Evolutionary conservation across 1,139 yeast species (phyloP).

Genomic region (Candida neerlandica): DNA sequence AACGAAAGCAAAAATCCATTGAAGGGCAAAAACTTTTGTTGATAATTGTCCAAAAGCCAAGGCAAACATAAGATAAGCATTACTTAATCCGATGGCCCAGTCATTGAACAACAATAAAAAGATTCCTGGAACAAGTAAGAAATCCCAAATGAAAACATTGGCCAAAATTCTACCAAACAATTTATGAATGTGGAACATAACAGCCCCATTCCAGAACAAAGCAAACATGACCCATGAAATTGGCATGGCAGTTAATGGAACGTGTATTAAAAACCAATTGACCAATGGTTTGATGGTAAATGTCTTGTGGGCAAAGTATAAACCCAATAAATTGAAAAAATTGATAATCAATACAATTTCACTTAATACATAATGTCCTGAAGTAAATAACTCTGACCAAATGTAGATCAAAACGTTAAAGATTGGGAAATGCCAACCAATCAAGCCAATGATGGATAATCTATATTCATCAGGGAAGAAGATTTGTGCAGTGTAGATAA

Average conservation of each 20-base stretch:
- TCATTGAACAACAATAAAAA: constrained; percentile 64
- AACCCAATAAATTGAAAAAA: constrained; percentile 56
- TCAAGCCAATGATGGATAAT: constrained; percentile 30
- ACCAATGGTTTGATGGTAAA: constrained; percentile 50
- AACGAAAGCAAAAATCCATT: constrained; percentile 80
- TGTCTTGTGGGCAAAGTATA: constrained; percentile 64
- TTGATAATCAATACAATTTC: constrained; percentile 60
- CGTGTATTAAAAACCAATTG: constrained; percentile 60
- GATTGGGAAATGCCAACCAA: constrained; percentile 63
- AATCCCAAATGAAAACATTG: constrained; percentile 77
- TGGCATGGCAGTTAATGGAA: constrained; percentile 70
- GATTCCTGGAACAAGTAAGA: constrained; percentile 63
- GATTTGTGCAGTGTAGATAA: constrained; percentile 52
- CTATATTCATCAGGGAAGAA: constrained; percentile 46
- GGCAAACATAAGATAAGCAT: constrained; percentile 61
- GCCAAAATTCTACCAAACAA: constrained; percentile 69
- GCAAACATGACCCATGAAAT: constrained; percentile 73
- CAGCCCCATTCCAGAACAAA: constrained; percentile 85
- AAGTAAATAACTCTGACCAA: constrained; percentile 65
- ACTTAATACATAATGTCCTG: constrained; percentile 54
- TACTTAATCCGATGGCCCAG: constrained; percentile 68
- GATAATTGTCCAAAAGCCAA: constrained; percentile 71
- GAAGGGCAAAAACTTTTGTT: constrained; percentile 70
- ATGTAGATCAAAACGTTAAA: constrained; percentile 61
- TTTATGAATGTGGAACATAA: constrained; percentile 56